phyloP scores from a whole-genome alignment of 208 protist species.

The Acanthamoeba triangularis region DNA sequence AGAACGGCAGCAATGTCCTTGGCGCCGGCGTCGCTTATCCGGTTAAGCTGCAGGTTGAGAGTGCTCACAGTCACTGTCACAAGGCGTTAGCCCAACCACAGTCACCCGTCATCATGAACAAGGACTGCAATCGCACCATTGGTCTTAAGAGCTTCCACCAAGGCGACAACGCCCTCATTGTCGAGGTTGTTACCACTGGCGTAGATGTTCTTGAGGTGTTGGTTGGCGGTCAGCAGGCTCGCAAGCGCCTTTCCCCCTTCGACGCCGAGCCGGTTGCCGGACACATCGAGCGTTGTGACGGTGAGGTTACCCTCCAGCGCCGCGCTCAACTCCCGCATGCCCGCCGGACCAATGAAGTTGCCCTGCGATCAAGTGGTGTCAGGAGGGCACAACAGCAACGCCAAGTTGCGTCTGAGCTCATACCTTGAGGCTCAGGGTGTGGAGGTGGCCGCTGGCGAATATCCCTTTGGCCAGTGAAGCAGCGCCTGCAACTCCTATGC shows the following conservation, averaged over 20 bases:
- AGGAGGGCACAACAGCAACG: not conserved
- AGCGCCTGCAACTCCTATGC: not conserved
- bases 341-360: constrained; percentile 24
- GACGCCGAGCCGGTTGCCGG: constrained; percentile 92
- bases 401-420: not conserved
- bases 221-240: not conserved
- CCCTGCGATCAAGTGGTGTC: not conserved
- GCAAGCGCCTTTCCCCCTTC: not conserved
- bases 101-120: not conserved
- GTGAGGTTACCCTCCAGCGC: constrained; percentile 66
- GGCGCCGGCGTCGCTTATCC: constrained; percentile 92
- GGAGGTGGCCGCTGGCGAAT: not conserved
- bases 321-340: not conserved
- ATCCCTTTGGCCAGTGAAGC: constrained; percentile 18
- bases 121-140: not conserved
- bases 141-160: not conserved
- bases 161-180: not conserved
- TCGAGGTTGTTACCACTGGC: constrained; percentile 65
- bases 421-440: constrained; percentile 58
- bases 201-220: not conserved
- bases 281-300: constrained; percentile 88
- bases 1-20: constrained; percentile 55
- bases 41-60: constrained; percentile 46
- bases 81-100: not conserved
- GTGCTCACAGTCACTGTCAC: not conserved